phyloP scores from a whole-genome alignment of 176 grass and related monocot species.

The Stipa capillata region DNA sequence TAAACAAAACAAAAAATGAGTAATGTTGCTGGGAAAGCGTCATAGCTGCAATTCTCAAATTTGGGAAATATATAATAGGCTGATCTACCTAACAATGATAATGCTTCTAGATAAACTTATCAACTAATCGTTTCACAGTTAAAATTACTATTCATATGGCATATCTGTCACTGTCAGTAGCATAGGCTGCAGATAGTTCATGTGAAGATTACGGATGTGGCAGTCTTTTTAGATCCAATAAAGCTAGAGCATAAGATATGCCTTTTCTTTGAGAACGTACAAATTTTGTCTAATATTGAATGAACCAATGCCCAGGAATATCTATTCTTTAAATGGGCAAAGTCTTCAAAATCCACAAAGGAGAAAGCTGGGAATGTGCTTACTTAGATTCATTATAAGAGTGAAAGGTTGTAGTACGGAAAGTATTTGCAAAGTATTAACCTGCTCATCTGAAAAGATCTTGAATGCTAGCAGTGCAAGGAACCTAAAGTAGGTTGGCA shows the following conservation, averaged over 20 bases:
- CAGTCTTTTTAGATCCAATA: not conserved
- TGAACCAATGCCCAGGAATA: not conserved
- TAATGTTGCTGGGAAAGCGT: not conserved
- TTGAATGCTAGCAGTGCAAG: slow-evolving; percentile 94
- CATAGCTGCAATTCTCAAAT: not conserved
- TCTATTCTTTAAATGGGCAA: not conserved
- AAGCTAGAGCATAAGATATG: not conserved
- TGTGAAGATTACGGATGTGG: too few species aligned
- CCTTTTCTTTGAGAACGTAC: not conserved
- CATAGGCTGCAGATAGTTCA: too few species aligned
- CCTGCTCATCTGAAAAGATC: slow-evolving; percentile 92
- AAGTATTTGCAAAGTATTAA: slow-evolving; percentile 28
- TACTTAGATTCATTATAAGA: not conserved
- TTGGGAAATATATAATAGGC: not conserved
- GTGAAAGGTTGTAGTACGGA: not conserved
- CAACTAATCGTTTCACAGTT: not conserved
- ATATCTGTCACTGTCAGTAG: not conserved
- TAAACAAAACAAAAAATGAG: slow-evolving; percentile 11
- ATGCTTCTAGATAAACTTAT: slow-evolving; percentile 9
- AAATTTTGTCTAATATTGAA: not conserved
- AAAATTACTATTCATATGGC: not conserved
- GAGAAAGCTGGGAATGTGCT: not conserved
- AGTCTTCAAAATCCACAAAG: slow-evolving; percentile 2
- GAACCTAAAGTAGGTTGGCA: slow-evolving; percentile 93
- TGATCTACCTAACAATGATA: not conserved